Evolutionary conservation across 306 rosid species (phyloP).

Genomic region (Biancaea sappan): DNA sequence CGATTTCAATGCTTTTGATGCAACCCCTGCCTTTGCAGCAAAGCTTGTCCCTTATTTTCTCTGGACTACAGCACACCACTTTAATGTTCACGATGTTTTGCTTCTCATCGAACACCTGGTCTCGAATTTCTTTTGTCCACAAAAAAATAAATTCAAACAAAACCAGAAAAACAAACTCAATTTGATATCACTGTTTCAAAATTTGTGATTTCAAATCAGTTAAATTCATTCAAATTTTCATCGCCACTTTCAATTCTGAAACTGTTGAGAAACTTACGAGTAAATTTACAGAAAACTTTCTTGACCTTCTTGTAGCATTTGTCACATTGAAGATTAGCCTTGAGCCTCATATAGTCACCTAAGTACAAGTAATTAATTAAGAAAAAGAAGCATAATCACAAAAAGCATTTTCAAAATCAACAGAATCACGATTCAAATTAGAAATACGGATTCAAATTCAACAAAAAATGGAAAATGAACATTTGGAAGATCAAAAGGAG

Average conservation of each 20-base stretch:
- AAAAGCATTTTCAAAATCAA: not conserved
- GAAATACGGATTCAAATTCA: not conserved
- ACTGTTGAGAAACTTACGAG: constrained; percentile 60
- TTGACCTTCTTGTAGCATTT: constrained; percentile 82
- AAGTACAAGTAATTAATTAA: constrained; percentile 4
- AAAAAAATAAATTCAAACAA: constrained; percentile 35
- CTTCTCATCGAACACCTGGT: constrained; percentile 75
- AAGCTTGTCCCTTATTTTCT: constrained; percentile 62
- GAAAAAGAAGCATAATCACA: not conserved
- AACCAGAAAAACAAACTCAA: constrained; percentile 38
- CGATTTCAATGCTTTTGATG: constrained; percentile 68
- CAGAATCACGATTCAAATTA: not conserved
- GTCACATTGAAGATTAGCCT: constrained; percentile 69
- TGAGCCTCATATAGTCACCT: constrained; percentile 65
- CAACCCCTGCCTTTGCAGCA: constrained; percentile 56
- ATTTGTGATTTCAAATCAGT: not conserved
- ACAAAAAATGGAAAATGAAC: not conserved
- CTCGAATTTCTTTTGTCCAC: constrained; percentile 80
- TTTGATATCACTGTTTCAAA: constrained; percentile 30
- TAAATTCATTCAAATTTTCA: not conserved
- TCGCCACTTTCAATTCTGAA: not conserved
- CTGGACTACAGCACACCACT: constrained; percentile 80
- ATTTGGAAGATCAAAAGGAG: constrained; percentile 5
- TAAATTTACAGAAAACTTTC: constrained; percentile 70
- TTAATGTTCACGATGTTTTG: constrained; percentile 54